A percentile compares a stretch with the other conserved stretches of the same genome.
phyloP scores from a whole-genome alignment of 176 grass and related monocot species.

The Cymbopogon citratus region DNA sequence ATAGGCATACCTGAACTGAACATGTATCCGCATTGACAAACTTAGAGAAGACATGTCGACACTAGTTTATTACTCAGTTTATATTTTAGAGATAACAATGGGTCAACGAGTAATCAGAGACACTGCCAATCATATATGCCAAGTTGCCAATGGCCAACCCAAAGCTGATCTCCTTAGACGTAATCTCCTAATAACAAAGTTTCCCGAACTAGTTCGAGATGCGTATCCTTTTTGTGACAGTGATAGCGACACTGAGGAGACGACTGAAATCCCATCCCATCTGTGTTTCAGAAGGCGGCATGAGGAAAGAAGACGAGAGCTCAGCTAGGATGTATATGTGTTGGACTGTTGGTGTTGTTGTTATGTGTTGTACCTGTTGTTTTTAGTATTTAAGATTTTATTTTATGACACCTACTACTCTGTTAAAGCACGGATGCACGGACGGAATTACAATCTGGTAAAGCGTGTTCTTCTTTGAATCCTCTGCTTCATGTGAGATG shows the following conservation, averaged over 20 bases:
- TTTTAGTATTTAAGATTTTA: no score
- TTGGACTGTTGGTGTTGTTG: no score
- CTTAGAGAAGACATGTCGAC: not conserved
- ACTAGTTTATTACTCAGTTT: not conserved
- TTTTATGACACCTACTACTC: no score
- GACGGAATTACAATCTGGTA: no score
- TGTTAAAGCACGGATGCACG: no score
- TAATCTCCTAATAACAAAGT: not conserved
- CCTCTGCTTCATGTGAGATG: no score
- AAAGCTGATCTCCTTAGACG: not conserved
- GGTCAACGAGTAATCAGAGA: conserved; percentile 1
- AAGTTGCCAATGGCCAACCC: not conserved
- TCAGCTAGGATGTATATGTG: no score
- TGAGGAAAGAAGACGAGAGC: no score
- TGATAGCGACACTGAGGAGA: not conserved
- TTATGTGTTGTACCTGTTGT: no score
- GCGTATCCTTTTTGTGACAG: not conserved
- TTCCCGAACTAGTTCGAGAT: not conserved
- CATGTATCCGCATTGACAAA: not conserved
- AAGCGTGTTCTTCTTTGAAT: no score
- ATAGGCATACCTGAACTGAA: not conserved
- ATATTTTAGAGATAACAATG: not conserved
- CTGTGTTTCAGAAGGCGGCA: no score
- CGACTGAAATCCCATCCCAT: no score
- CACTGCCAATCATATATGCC: not conserved